Evolutionary conservation across 1,284 basidiomycete species (phyloP).

Genomic region (Ceratobasidium sp.): DNA sequence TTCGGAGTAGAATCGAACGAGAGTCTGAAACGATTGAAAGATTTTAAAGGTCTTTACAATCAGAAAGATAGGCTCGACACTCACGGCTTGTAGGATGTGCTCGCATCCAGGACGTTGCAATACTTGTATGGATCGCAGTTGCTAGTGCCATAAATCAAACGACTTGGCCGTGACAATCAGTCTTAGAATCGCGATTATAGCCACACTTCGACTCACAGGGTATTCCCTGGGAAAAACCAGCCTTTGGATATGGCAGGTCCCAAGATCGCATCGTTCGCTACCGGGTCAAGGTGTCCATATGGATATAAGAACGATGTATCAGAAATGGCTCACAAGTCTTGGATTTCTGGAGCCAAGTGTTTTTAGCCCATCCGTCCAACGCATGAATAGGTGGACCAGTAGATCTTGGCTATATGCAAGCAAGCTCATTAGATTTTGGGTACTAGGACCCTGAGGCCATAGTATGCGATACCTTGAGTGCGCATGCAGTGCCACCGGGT

Average conservation of each 20-base stretch:
- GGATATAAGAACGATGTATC: too few relatives aligned
- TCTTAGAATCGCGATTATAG: background rate
- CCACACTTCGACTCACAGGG: background rate
- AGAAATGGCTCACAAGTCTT: too few relatives aligned
- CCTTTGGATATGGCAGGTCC: background rate
- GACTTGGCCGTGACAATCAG: background rate
- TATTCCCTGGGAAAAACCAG: conserved; percentile 4
- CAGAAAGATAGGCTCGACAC: background rate
- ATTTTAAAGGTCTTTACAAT: background rate
- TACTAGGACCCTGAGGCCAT: too few relatives aligned
- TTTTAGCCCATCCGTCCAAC: background rate
- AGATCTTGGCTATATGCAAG: background rate
- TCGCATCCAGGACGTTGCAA: conserved; percentile 14
- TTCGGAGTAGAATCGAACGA: background rate
- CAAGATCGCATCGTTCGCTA: conserved; percentile 7
- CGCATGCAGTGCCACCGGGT: background rate
- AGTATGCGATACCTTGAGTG: background rate
- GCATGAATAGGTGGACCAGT: conserved; percentile 26
- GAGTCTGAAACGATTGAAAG: background rate
- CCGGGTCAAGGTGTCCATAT: too few relatives aligned
- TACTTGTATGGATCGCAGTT: background rate
- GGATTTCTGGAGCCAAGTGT: background rate
- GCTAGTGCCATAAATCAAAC: conserved; percentile 1
- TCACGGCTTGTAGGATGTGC: conserved; percentile 38
- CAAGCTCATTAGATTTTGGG: background rate